phyloP scores from a whole-genome alignment of 2,329 filamentous ascomycete species.

The Cercospora brassicicola region DNA sequence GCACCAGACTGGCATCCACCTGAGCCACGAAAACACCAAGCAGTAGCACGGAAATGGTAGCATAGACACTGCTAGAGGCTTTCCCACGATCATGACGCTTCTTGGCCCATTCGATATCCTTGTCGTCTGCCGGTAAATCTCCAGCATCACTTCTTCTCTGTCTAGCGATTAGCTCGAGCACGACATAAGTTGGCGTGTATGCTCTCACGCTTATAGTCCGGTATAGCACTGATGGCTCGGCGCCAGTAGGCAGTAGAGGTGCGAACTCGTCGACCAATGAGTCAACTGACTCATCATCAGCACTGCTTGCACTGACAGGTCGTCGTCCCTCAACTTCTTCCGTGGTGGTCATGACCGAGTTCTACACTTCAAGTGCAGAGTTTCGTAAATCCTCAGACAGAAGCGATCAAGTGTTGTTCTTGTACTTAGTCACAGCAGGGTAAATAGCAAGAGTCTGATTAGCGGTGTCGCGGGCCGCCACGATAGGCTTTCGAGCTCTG shows the following conservation, averaged over 20 bases:
- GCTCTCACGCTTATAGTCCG: slow-evolving; percentile 26
- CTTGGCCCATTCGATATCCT: slow-evolving; percentile 26
- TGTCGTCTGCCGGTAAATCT: slow-evolving; percentile 28
- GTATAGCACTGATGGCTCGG: slow-evolving; percentile 20
- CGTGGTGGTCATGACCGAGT: not conserved
- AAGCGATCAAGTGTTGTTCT: not conserved
- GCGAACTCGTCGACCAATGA: slow-evolving; percentile 18
- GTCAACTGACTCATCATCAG: slow-evolving; percentile 8
- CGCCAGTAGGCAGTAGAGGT: slow-evolving; percentile 19
- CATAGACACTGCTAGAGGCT: slow-evolving; percentile 26
- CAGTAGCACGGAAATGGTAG: slow-evolving; percentile 36
- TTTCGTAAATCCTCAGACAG: not conserved
- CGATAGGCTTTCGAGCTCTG: slow-evolving; percentile 10
- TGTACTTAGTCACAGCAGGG: not conserved
- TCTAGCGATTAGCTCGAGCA: not conserved
- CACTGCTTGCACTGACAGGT: not conserved
- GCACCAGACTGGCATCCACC: slow-evolving; percentile 63
- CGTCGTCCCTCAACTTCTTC: slow-evolving; percentile 9
- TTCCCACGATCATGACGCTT: not conserved
- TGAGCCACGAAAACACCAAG: slow-evolving; percentile 65
- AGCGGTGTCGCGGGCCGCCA: slow-evolving; percentile 7
- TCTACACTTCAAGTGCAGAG: not conserved
- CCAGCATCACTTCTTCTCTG: slow-evolving; percentile 24
- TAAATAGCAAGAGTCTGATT: not conserved
- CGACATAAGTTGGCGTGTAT: not conserved